Evolutionary conservation across 257 asterid genomes (phyloP).

Genomic region (Gynochthodes officinalis): DNA sequence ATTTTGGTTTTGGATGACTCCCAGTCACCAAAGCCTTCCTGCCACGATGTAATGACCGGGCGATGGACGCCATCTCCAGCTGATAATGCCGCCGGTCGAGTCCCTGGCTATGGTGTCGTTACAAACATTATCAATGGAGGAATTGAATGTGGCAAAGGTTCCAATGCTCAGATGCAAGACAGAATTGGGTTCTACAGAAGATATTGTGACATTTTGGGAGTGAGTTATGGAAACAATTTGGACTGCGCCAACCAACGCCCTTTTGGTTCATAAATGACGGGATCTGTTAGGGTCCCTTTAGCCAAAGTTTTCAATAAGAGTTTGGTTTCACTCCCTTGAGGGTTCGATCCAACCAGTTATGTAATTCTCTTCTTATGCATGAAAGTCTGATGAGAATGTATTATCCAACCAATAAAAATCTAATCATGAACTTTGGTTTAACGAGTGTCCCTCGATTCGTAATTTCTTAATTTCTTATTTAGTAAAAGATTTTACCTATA

Average conservation of each 20-base stretch:
- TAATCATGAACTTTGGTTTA: no score
- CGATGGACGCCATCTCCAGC: constrained; percentile 31
- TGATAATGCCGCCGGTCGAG: constrained; percentile 22
- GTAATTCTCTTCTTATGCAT: not conserved
- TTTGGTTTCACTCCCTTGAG: not conserved
- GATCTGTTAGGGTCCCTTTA: not conserved
- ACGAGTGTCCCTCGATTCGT: no score
- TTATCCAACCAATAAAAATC: no score
- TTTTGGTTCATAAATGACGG: not conserved
- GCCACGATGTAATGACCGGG: constrained; percentile 29
- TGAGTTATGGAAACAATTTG: constrained; percentile 24
- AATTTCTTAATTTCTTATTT: no score
- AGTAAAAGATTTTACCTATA: no score
- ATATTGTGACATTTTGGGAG: constrained; percentile 26
- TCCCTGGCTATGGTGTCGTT: constrained; percentile 33
- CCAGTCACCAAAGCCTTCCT: constrained; percentile 30
- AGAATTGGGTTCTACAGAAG: constrained; percentile 34
- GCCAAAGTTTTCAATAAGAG: not conserved
- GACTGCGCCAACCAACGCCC: constrained; percentile 32
- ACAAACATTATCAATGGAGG: constrained; percentile 44
- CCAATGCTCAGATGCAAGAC: constrained; percentile 15
- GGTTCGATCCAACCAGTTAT: no score
- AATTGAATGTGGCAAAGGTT: constrained; percentile 31
- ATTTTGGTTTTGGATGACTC: constrained; percentile 43
- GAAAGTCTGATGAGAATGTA: no score